Evolutionary conservation across 2,329 filamentous ascomycete genomes (phyloP).

Genomic region (Alternaria sp.): DNA sequence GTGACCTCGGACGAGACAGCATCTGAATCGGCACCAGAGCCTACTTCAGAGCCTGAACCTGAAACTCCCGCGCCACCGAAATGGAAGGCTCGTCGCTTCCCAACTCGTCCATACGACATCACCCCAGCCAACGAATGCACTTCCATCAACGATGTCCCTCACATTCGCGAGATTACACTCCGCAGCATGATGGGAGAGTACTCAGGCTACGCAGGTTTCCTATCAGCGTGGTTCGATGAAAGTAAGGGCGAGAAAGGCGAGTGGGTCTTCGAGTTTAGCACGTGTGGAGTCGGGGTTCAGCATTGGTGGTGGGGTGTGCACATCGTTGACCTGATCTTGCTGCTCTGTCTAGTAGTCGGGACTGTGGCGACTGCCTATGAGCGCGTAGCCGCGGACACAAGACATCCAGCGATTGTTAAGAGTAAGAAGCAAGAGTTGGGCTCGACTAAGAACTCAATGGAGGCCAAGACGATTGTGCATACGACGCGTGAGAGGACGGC

Average conservation of each 20-base stretch:
- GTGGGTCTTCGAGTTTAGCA: constrained; percentile 83
- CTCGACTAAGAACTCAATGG: neutral
- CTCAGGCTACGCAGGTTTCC: constrained; percentile 85
- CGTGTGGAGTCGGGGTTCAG: constrained; percentile 81
- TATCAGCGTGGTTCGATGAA: constrained; percentile 88
- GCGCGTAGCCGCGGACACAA: neutral
- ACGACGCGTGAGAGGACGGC: neutral
- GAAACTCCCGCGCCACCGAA: neutral
- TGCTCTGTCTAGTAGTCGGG: constrained; percentile 1
- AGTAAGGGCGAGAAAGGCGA: constrained; percentile 72
- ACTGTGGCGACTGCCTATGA: neutral
- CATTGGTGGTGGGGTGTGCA: constrained; percentile 95
- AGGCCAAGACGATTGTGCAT: neutral
- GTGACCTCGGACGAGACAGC: neutral
- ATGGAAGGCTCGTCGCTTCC: constrained; percentile 35
- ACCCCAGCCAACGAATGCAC: constrained; percentile 43
- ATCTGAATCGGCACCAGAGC: constrained; percentile 2
- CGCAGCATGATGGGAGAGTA: constrained; percentile 99
- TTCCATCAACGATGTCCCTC: constrained; percentile 49
- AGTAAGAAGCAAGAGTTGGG: neutral
- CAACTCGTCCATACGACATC: constrained; percentile 24
- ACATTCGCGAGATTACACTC: constrained; percentile 87
- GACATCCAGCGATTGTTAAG: neutral
- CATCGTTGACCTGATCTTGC: constrained; percentile 35
- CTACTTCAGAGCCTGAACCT: neutral